A percentile compares a stretch with the other conserved stretches of the same genome.
phyloP scores from a whole-genome alignment of 2,329 filamentous ascomycete genomes.

The Arthrinium puccinioides region DNA sequence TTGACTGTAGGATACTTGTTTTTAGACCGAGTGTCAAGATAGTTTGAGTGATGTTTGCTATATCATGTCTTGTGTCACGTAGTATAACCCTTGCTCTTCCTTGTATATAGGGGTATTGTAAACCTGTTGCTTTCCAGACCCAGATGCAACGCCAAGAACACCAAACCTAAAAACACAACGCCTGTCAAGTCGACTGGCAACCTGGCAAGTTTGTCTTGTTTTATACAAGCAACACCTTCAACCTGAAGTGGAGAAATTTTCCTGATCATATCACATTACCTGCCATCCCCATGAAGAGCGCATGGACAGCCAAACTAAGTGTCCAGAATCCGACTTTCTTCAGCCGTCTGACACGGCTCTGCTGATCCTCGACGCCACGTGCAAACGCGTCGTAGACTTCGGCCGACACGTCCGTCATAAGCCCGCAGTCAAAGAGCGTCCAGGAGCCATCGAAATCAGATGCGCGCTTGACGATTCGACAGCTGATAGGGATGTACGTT shows the following conservation, averaged over 20 bases:
- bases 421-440: constrained; percentile 86
- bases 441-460: constrained; percentile 92
- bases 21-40: too few species aligned
- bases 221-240: constrained; percentile 20
- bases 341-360: constrained; percentile 76
- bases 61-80: too few species aligned
- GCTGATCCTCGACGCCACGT: constrained; percentile 80
- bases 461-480: constrained; percentile 83
- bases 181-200: constrained; percentile 25
- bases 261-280: constrained; percentile 61
- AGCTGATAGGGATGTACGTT: constrained; percentile 92
- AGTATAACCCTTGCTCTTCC: too few species aligned
- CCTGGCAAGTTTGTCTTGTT: constrained; percentile 27
- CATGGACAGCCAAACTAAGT: constrained; percentile 83
- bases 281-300: constrained; percentile 89
- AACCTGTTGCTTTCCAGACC: constrained; percentile 20
- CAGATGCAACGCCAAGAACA: too few species aligned
- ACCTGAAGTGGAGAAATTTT: constrained; percentile 17
- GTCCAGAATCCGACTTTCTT: constrained; percentile 98
- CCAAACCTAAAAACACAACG: too few species aligned
- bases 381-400: constrained; percentile 96
- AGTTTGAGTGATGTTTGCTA: too few species aligned
- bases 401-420: constrained; percentile 88
- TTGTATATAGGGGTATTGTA: too few species aligned
- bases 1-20: too few species aligned